Evolutionary conservation across 2,329 filamentous ascomycete genomes (phyloP).

Genomic region (Colletotrichum horii): DNA sequence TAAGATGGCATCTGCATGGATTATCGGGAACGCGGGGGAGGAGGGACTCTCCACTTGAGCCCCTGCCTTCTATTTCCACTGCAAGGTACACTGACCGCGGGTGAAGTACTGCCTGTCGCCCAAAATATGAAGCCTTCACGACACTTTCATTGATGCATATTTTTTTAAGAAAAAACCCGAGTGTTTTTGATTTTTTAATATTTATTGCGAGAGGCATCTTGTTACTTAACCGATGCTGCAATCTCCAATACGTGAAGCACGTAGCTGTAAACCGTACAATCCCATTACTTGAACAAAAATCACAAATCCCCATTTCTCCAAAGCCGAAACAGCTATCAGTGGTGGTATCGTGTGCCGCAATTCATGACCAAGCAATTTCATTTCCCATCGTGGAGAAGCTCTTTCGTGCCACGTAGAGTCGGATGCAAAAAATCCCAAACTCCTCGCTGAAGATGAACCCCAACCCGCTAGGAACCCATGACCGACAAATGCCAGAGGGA

Average conservation of each 20-base stretch:
- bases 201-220: not conserved
- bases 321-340: not conserved
- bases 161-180: not conserved
- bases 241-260: not conserved
- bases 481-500: slow-evolving; percentile 47
- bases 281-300: not conserved
- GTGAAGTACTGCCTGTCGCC: no score
- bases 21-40: slow-evolving; percentile 2
- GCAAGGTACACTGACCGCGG: not conserved
- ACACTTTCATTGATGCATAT: not conserved
- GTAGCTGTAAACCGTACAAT: not conserved
- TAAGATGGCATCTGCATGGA: not conserved
- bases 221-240: not conserved
- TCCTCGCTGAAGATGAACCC: slow-evolving; percentile 52
- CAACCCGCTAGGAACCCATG: slow-evolving; percentile 34
- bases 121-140: not conserved
- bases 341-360: slow-evolving; percentile 11
- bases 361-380: slow-evolving; percentile 24
- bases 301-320: not conserved
- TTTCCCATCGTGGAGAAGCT: slow-evolving; percentile 44
- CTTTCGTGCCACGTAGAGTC: slow-evolving; percentile 56
- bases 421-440: slow-evolving; percentile 49
- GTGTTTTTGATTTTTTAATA: not conserved
- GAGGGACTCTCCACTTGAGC: not conserved
- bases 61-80: not conserved